Conservation (phyloP, 306 rosid species). For the Senna tora region DNA sequence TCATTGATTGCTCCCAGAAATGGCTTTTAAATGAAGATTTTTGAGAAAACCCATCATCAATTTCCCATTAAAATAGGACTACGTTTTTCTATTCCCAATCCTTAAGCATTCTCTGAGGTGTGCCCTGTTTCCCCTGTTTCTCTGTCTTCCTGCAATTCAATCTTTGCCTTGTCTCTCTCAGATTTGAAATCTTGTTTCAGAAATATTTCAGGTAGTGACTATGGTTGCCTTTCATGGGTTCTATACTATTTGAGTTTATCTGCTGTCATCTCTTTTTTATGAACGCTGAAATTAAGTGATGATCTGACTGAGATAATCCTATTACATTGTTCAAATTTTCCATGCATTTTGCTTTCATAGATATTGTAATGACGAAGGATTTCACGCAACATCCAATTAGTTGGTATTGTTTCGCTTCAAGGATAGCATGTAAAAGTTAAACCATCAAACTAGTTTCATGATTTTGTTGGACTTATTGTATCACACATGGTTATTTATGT, state of each 20-base stretch:
- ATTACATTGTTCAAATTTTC: not conserved
- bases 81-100: not conserved
- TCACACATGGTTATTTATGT: not conserved
- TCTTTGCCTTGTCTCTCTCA: not conserved
- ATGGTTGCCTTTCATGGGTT: not conserved
- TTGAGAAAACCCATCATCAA: not conserved
- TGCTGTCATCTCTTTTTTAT: not conserved
- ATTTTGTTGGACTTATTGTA: not conserved
- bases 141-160: not conserved
- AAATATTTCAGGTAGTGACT: not conserved
- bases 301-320: not conserved
- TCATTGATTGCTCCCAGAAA: not conserved
- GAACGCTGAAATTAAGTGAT: not conserved
- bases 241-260: not conserved
- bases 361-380: not conserved
- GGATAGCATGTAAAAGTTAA: not conserved
- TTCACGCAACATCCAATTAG: not conserved
- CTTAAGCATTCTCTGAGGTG: not conserved
- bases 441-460: not conserved
- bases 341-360: not conserved
- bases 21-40: not conserved
- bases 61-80: not conserved
- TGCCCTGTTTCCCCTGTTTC: conserved; percentile 2
- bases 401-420: not conserved
- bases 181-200: not conserved